phyloP scores from a whole-genome alignment of 805 yeast genomes.

The Helenozyma baotianmanensis region DNA sequence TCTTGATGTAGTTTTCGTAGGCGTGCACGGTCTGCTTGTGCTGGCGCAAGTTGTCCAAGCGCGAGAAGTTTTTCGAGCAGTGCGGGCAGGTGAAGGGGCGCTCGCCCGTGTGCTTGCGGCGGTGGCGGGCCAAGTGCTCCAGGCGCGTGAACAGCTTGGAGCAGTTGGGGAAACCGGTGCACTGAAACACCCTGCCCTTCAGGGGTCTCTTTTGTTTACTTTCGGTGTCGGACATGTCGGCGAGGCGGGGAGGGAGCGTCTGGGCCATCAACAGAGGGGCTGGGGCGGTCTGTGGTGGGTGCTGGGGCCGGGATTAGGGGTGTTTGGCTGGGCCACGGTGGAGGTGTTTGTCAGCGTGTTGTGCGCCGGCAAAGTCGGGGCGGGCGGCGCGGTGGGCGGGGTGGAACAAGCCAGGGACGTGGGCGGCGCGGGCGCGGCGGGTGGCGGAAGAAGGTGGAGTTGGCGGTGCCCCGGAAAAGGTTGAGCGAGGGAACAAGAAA shows the following conservation, averaged over 20 bases:
- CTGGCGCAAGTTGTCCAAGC: conserved; percentile 85
- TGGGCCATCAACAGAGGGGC: background rate
- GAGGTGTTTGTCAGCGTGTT: no score
- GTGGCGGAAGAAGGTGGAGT: no score
- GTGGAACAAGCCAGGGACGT: no score
- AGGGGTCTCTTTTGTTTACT: conserved; percentile 28
- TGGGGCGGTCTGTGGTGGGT: no score
- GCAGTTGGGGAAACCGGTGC: conserved; percentile 84
- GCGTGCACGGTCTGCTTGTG: conserved; percentile 74
- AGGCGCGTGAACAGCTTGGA: conserved; percentile 85
- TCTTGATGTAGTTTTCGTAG: conserved; percentile 27
- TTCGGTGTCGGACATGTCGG: background rate
- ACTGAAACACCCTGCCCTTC: conserved; percentile 70
- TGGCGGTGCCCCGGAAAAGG: no score
- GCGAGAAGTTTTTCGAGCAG: conserved; percentile 71
- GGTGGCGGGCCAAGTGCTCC: conserved; percentile 89
- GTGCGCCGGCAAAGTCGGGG: no score
- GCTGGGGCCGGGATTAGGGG: no score
- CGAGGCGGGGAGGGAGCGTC: background rate
- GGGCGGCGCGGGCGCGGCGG: no score
- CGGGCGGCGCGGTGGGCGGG: no score
- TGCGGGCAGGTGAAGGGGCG: conserved; percentile 86
- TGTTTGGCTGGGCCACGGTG: no score
- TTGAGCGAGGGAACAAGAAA: no score
- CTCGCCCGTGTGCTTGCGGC: conserved; percentile 92